Base-by-base conservation (phyloP, 352 stramenopile species). In the Proteromonas lacertae region DNA sequence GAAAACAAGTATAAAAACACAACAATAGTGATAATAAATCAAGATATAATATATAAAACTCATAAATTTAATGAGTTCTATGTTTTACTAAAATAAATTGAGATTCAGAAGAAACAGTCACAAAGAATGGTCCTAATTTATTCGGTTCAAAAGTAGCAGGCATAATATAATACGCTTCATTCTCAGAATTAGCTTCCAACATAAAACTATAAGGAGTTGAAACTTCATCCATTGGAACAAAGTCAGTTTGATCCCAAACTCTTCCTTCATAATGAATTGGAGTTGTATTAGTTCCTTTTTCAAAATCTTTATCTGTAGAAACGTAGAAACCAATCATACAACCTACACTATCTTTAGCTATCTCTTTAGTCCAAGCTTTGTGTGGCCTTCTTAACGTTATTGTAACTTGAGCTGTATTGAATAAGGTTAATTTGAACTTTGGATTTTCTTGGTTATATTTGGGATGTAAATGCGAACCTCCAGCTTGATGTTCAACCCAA, bases 131-230 rank as follows among this genome's bases (percentile, higher is more conserved):
- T 7, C 36, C 36, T 12, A 34, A 4, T 29, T 42, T 42, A 26
- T 42, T 56, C 60, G 12, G 60, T 70, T 18, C 13, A 32, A 45
- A 49, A 33, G 45, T 45, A 34, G 38, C 14, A 2, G 34, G 36
- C 24, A 42, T 38, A 10, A 49, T 43, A 12, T 17, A 20, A 14
- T 46, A 36, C 4, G 4, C 29, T 17, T 50, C 19, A 29, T 12
- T 20, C 3, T 17, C 24, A 32, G 3, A 9, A 1, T 35, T 23
- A 23, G 44, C 9, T 5, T 10, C 5, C 17, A 40, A 19, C 17
- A 2, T 13, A 29, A 43, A 40, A 7, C 12, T 20, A 9, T 16
- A 10, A 2, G 20, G 19, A 21, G 25, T 33, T 12, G 18, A 30
- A 7, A 35, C 21, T 23, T 42, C 36, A n/a, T 42, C 20, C 9